phyloP scores from a whole-genome alignment of 495 filamentous ascomycete species.

The Aspergillus sclerotioniger region DNA sequence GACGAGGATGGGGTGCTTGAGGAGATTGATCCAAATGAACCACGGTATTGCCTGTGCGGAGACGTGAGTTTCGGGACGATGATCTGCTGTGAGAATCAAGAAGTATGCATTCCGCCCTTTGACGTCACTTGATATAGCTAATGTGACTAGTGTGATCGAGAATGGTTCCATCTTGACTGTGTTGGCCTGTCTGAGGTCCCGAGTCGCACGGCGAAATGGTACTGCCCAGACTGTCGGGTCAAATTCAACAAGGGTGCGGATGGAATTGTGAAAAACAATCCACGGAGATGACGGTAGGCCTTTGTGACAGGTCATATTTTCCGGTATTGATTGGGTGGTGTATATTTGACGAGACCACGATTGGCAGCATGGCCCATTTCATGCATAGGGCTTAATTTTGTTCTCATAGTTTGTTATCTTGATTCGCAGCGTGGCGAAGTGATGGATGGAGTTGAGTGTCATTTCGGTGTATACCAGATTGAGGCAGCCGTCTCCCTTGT shows the following conservation, averaged over 20 bases:
- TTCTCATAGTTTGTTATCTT: neutral
- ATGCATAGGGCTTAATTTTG: neutral
- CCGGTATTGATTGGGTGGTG: constrained; percentile 4
- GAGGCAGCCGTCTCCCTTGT: neutral
- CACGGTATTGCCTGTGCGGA: constrained; percentile 86
- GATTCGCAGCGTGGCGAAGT: constrained; percentile 18
- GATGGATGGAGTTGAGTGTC: constrained; percentile 6
- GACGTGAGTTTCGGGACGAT: constrained; percentile 91
- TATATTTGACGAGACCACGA: constrained; percentile 34
- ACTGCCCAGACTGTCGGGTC: constrained; percentile 81
- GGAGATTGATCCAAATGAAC: constrained; percentile 82
- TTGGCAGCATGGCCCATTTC: constrained; percentile 12
- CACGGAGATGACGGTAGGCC: constrained; percentile 29
- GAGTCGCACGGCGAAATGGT: constrained; percentile 83
- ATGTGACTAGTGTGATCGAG: constrained; percentile 56
- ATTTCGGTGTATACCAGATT: constrained; percentile 4
- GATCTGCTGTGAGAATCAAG: constrained; percentile 89
- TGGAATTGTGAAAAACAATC: constrained; percentile 38
- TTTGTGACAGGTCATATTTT: neutral
- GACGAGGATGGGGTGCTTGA: constrained; percentile 56
- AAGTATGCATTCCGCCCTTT: constrained; percentile 60
- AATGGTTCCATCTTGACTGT: constrained; percentile 95
- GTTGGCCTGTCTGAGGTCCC: constrained; percentile 76
- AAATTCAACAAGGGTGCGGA: constrained; percentile 55
- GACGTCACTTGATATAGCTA: constrained; percentile 18